These are phyloP conservation scores for Polygonum maritimum DNA, from an alignment of 148 eudicot genomes.

Conservation along the genomic window DNA sequence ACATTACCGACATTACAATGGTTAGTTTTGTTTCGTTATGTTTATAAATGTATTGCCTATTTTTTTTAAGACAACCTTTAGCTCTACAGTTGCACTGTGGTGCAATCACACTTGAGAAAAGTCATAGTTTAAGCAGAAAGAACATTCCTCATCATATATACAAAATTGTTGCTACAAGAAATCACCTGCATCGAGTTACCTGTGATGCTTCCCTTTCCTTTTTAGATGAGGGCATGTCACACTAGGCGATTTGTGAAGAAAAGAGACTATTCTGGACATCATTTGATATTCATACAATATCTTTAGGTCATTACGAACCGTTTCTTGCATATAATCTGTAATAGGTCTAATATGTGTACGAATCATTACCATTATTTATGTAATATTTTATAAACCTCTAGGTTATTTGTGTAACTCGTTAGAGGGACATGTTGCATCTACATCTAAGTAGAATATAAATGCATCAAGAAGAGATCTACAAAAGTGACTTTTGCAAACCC, in stretches of 20 bases:
- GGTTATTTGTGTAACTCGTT: not conserved
- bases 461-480: not conserved
- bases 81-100: not conserved
- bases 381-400: not conserved
- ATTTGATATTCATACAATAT: not conserved
- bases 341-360: not conserved
- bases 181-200: not conserved
- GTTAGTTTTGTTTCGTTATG: constrained; percentile 21
- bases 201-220: not conserved
- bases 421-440: not conserved
- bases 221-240: not conserved
- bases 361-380: not conserved
- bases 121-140: not conserved
- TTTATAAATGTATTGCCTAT: not conserved
- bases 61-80: not conserved
- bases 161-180: not conserved
- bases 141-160: not conserved
- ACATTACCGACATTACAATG: constrained; percentile 86
- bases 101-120: not conserved
- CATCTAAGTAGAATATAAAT: not conserved
- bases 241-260: not conserved
- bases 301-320: not conserved
- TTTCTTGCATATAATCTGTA: not conserved
- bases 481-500: not conserved
- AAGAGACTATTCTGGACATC: not conserved